Base-by-base conservation (phyloP, 257 asterid species). In the Perilla frutescens region DNA sequence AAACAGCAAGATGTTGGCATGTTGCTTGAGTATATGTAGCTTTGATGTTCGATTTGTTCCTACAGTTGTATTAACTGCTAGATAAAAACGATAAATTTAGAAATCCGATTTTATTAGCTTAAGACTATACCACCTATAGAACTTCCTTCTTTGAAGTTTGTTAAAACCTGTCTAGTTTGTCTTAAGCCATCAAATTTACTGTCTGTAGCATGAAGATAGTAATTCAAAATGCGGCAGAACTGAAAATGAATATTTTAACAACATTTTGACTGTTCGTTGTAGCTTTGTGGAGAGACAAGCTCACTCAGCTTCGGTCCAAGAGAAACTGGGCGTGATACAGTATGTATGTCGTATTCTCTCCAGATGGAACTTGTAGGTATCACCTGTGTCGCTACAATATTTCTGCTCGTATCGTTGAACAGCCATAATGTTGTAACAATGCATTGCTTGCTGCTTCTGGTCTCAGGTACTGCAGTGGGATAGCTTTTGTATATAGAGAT, bases 281-380 rank as follows among this genome's bases (percentile, higher is more conserved):
- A 94, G 98, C 98, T 73, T 79, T 70, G 54, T 94, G 92, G 96
- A 86, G 98, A 85, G 98, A 92, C 85, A 86, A 81, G 82, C 92
- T 92, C 54, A 90, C 89, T 73, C 92, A 90, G 72, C 88, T 90
- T 41, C 92, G 98, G 32, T 82, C 98, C 1, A 90, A 88, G 80
- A 87, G 88, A 76, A 92, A 92, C 81, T 90, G 96, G 98, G 77
- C 88, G 70, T 92, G 80, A 72, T 45, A 44, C 72, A 43, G 75
- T 47, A 2, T 50, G 7, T 12, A 39, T 47, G 4, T 54, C 50
- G 5, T n/a, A 44, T 53, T 59, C 14, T 64, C 26, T 50, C 60
- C 15, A 3, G 5, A 15, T 59, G 53, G 57, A 47, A 37, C 11
- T 66, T 66, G 50, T 62, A 67, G 74, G 71, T 79, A 51, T 14